Conservation (phyloP, 2,329 filamentous ascomycete genomes). For the Lachnellula willkommii region DNA sequence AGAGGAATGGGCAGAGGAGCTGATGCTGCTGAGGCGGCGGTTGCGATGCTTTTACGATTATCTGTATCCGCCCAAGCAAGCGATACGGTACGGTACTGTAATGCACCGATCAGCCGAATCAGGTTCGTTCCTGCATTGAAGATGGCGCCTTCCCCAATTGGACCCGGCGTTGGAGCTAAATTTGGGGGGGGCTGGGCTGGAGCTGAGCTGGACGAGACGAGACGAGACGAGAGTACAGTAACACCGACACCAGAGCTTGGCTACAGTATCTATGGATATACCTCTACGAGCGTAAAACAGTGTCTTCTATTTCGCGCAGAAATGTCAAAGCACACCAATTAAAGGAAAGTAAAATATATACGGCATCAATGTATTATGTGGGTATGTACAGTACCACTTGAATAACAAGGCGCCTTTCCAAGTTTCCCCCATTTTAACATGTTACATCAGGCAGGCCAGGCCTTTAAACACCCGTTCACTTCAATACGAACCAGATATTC, state of each 20-base stretch:
- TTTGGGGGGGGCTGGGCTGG: not conserved
- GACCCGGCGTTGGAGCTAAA: not conserved
- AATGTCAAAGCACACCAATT: too few species aligned
- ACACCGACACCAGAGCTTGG: not conserved
- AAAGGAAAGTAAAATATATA: too few species aligned
- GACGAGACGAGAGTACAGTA: not conserved
- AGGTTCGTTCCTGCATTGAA: conserved; percentile 3
- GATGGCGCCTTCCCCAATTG: not conserved
- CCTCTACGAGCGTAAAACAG: too few species aligned
- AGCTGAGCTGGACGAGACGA: not conserved
- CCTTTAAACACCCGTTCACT: too few species aligned
- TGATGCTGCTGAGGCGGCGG: not conserved
- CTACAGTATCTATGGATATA: too few species aligned
- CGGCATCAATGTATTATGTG: too few species aligned
- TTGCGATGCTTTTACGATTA: not conserved
- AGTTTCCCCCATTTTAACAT: too few species aligned
- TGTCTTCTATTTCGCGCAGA: too few species aligned
- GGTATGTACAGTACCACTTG: too few species aligned
- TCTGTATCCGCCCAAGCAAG: not conserved
- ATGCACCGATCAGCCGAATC: not conserved
- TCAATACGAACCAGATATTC: too few species aligned
- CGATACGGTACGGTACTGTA: not conserved
- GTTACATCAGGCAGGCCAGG: too few species aligned
- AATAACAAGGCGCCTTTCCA: too few species aligned
- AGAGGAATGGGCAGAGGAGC: not conserved